Percentiles rank a stretch among this genome's conserved stretches.
phyloP scores from a whole-genome alignment of 257 asterid genomes.

The Anisodus acutangulus region DNA sequence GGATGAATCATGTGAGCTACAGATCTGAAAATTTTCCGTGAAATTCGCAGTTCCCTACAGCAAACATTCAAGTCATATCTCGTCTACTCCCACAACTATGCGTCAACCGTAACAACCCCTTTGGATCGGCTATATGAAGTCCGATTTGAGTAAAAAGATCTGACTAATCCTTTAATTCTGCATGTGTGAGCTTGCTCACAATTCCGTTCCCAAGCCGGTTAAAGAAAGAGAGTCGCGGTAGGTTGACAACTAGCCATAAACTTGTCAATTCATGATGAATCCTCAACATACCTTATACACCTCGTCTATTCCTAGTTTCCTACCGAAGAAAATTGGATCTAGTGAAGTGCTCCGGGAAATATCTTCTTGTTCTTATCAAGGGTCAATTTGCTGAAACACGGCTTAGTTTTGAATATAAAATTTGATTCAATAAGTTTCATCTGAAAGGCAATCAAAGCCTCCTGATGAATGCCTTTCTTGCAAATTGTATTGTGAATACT shows the following conservation, averaged over 20 bases:
- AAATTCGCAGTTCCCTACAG: not conserved
- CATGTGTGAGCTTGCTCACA: no score
- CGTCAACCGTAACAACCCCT: not conserved
- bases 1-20: conserved; percentile 3
- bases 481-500: conserved; percentile 15
- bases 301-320: not conserved
- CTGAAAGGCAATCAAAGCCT: not conserved
- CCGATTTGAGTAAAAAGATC: not conserved
- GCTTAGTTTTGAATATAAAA: not conserved
- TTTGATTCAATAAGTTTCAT: not conserved
- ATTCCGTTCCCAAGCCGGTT: not conserved
- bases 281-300: not conserved
- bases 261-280: not conserved
- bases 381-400: not conserved
- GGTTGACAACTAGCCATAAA: not conserved
- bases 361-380: not conserved
- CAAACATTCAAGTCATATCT: conserved; percentile 3
- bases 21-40: not conserved
- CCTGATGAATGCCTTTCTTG: conserved; percentile 32
- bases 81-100: not conserved
- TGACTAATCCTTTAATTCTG: not conserved
- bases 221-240: not conserved
- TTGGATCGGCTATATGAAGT: not conserved
- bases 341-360: not conserved
- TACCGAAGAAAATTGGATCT: not conserved